phyloP scores from a whole-genome alignment of 169 alveolate genomes.

The Miamiensis avidus region DNA sequence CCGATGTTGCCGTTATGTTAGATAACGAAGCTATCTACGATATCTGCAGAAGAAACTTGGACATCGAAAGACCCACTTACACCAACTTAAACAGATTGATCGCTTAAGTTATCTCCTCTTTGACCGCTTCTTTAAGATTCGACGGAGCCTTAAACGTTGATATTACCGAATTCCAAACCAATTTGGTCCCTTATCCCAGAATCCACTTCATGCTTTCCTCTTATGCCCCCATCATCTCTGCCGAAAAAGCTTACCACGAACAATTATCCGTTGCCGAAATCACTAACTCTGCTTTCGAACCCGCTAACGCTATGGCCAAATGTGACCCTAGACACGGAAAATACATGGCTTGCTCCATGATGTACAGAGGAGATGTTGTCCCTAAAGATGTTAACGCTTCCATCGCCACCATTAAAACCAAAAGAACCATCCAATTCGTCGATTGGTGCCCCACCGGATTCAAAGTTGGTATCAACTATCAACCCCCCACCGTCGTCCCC shows the following conservation, averaged over 20 bases:
- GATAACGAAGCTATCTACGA: constrained; percentile 87
- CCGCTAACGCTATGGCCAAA: constrained; percentile 71
- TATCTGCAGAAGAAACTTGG: constrained; percentile 76
- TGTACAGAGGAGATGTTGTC: constrained; percentile 82
- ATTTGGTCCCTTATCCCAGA: constrained; percentile 77
- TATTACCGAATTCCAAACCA: constrained; percentile 79
- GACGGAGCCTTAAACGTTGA: constrained; percentile 79
- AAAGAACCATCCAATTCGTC: constrained; percentile 97
- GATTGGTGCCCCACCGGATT: constrained; percentile 99
- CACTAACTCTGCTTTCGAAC: constrained; percentile 72
- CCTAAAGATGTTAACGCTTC: constrained; percentile 98
- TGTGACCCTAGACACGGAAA: constrained; percentile 77
- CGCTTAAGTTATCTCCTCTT: constrained; percentile 79
- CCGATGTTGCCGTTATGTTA: constrained; percentile 80
- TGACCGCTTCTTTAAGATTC: constrained; percentile 80
- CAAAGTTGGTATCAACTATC: constrained; percentile 99
- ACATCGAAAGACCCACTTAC: constrained; percentile 78
- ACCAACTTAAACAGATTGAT: constrained; percentile 77
- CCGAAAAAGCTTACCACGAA: constrained; percentile 68
- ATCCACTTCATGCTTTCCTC: constrained; percentile 68
- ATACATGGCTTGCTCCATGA: constrained; percentile 78
- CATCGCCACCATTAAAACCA: constrained; percentile 97
- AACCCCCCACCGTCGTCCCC: constrained; percentile 96
- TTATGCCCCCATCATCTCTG: constrained; percentile 69
- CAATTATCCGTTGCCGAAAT: constrained; percentile 66